These are phyloP conservation scores for Strobilomyces echinocephalus DNA, from an alignment of 768 basidiomycete species.

Conservation along the genomic window DNA sequence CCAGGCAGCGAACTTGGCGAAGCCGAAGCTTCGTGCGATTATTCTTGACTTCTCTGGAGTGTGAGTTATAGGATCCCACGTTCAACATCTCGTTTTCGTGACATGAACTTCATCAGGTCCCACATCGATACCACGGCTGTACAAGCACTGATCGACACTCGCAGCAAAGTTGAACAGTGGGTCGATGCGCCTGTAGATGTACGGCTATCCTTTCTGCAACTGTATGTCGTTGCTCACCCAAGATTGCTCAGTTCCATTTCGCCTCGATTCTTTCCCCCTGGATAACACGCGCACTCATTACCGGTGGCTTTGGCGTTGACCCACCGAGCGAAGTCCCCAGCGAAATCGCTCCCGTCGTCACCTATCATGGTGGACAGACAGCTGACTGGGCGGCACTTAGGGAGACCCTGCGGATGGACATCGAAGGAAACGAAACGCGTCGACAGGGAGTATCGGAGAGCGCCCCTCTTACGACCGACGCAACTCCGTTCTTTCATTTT, in stretches of 20 bases:
- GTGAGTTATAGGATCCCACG: conserved; percentile 29
- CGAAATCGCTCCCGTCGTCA: conserved; percentile 79
- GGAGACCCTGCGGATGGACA: conserved; percentile 21
- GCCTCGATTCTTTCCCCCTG: conserved; percentile 88
- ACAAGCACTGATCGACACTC: conserved; percentile 86
- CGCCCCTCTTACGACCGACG: conserved; percentile 40
- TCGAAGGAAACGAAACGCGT: conserved; percentile 30
- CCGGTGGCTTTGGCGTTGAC: conserved; percentile 86
- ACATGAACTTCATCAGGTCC: conserved; percentile 40
- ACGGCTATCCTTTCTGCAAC: background rate
- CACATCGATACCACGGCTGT: conserved; percentile 91
- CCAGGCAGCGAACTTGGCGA: conserved; percentile 45
- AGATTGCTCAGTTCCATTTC: conserved; percentile 78
- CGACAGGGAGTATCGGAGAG: conserved; percentile 1
- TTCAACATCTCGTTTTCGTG: background rate
- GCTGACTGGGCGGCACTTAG: conserved; percentile 16
- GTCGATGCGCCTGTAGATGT: conserved; percentile 72
- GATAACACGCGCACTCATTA: conserved; percentile 84
- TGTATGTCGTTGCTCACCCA: background rate
- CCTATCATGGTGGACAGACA: conserved; percentile 45
- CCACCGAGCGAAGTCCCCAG: conserved; percentile 35
- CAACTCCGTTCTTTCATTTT: conserved; percentile 89
- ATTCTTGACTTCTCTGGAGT: conserved; percentile 88
- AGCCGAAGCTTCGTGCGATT: conserved; percentile 74
- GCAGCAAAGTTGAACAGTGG: conserved; percentile 83